Percentiles rank a stretch among this genome's conserved stretches.
Conservation (phyloP, 495 filamentous ascomycete genomes). For the Aspergillus nanangensis region DNA sequence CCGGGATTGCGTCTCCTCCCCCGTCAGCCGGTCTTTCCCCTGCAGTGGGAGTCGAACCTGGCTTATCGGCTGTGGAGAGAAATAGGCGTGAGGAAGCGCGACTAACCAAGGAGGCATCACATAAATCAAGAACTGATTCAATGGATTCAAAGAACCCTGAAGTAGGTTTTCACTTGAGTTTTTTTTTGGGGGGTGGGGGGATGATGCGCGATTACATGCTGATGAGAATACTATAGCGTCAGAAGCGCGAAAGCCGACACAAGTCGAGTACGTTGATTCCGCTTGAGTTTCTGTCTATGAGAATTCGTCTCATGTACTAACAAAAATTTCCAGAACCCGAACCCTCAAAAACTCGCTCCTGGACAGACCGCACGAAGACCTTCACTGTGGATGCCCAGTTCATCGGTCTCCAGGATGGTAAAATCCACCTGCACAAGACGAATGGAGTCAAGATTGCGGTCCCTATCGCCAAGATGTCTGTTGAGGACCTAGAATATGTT, state of each 20-base stretch:
- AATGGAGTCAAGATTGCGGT: slow-evolving; percentile 99
- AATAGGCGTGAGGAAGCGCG: slow-evolving; percentile 81
- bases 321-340: slow-evolving; percentile 66
- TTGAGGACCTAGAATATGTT: slow-evolving; percentile 91
- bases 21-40: slow-evolving; percentile 41
- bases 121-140: slow-evolving; percentile 52
- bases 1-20: slow-evolving; percentile 48
- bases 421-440: slow-evolving; percentile 95
- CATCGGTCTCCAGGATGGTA: slow-evolving; percentile 82
- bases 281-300: too few relatives aligned
- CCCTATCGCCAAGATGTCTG: slow-evolving; percentile 88
- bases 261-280: slow-evolving; percentile 84
- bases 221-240: slow-evolving; percentile 56
- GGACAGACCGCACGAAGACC: slow-evolving; percentile 90
- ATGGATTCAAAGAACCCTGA: slow-evolving; percentile 55
- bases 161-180: slow-evolving; percentile 52
- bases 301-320: too few relatives aligned
- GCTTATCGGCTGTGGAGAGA: slow-evolving; percentile 69
- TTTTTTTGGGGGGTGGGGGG: too few relatives aligned
- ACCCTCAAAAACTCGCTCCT: slow-evolving; percentile 74
- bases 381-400: slow-evolving; percentile 99
- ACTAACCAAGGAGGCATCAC: slow-evolving; percentile 69
- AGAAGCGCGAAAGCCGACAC: slow-evolving; percentile 64
- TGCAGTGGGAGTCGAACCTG: slow-evolving; percentile 56
- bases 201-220: too few relatives aligned